These are phyloP conservation scores for Fonsecaea pugnacius DNA, from an alignment of 2,329 filamentous ascomycete genomes.

Conservation along the genomic window DNA sequence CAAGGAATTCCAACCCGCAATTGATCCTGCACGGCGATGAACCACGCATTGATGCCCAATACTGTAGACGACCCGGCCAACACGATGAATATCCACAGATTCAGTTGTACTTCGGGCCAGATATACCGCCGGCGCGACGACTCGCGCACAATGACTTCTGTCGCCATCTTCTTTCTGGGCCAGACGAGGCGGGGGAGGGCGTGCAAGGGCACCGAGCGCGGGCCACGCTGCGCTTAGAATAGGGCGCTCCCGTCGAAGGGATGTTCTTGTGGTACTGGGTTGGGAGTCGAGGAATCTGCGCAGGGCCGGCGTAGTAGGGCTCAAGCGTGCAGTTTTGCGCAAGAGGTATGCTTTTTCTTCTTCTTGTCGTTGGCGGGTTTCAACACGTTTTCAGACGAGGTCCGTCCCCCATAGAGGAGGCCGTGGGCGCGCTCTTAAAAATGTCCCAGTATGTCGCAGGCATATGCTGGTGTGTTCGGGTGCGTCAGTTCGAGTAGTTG, in stretches of 20 bases:
- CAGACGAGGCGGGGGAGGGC: slow-evolving; percentile 10
- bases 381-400: not conserved
- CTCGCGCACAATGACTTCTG: slow-evolving; percentile 41
- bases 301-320: not conserved
- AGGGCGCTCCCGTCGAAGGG: not conserved
- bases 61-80: slow-evolving; percentile 61
- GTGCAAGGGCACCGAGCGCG: slow-evolving; percentile 14
- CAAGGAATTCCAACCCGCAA: slow-evolving; percentile 63
- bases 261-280: not conserved
- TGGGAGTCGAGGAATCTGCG: not conserved
- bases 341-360: not conserved
- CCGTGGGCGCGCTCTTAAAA: not conserved
- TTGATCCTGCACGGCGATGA: slow-evolving; percentile 62
- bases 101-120: slow-evolving; percentile 69
- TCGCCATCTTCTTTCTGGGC: slow-evolving; percentile 40
- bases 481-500: slow-evolving; percentile 1
- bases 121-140: slow-evolving; percentile 55
- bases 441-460: not conserved
- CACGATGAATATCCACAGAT: slow-evolving; percentile 68
- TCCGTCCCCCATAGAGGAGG: not conserved
- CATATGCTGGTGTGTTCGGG: not conserved
- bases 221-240: not conserved
- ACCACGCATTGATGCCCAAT: slow-evolving; percentile 64
- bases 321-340: not conserved
- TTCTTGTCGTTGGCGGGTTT: not conserved